Percentiles rank a stretch among this genome's conserved stretches.
Conservation (phyloP, 768 basidiomycete genomes). For the Auricularia heimuer region DNA sequence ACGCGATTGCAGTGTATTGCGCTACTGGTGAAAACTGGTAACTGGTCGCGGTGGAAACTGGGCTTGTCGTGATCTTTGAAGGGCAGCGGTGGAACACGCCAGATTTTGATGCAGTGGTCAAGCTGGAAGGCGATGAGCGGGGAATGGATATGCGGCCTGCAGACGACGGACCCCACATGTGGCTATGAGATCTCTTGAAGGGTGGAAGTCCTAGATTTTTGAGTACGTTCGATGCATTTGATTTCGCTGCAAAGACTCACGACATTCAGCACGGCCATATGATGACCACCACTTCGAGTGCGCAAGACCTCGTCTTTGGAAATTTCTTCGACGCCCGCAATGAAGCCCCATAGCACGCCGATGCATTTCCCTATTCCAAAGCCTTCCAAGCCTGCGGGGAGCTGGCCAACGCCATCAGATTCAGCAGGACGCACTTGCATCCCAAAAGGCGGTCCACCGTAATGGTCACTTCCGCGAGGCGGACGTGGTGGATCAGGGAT, state of each 20-base stretch:
- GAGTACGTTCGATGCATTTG: constrained; percentile 2
- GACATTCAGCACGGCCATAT: constrained; percentile 48
- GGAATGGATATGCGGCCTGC: too few species aligned
- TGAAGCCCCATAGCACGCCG: constrained; percentile 52
- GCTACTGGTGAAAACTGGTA: constrained; percentile 63
- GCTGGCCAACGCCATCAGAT: not conserved
- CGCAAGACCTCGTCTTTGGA: not conserved
- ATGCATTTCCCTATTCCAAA: constrained; percentile 49
- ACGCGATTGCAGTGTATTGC: constrained; percentile 57
- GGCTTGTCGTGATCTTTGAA: not conserved
- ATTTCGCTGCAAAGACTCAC: constrained; percentile 34
- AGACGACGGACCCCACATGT: constrained; percentile 58
- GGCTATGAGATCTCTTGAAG: constrained; percentile 51
- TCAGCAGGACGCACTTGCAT: constrained; percentile 33
- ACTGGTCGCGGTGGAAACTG: constrained; percentile 49
- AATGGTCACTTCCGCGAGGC: constrained; percentile 30
- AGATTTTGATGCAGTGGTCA: constrained; percentile 68
- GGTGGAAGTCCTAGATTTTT: constrained; percentile 53
- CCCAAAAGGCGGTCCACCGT: constrained; percentile 62
- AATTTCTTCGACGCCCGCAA: not conserved
- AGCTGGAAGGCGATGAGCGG: constrained; percentile 31
- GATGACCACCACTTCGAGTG: constrained; percentile 56
- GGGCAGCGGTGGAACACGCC: constrained; percentile 41
- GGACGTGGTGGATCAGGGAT: constrained; percentile 47
- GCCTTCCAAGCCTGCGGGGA: constrained; percentile 41